Evolutionary conservation across 192 early-diverging fungal species (phyloP).

Genomic region (Coemansia sp.): DNA sequence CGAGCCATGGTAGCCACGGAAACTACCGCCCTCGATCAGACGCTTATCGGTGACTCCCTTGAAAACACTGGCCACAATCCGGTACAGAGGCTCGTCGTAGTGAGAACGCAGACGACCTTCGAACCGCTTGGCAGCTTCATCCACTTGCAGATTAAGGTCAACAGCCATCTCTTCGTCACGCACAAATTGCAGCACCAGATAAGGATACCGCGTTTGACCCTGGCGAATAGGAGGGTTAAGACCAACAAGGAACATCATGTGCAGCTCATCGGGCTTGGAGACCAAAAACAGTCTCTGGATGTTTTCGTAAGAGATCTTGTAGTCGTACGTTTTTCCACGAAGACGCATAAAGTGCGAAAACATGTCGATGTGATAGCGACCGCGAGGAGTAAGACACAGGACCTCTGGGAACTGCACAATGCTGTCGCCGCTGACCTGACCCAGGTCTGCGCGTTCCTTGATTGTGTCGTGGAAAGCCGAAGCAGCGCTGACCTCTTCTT

Average conservation of each 20-base stretch:
- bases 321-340: conserved; percentile 97
- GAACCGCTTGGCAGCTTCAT: conserved; percentile 68
- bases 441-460: conserved; percentile 87
- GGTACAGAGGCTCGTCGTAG: conserved; percentile 86
- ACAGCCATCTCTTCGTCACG: conserved; percentile 88
- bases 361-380: conserved; percentile 95
- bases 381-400: conserved; percentile 88
- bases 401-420: conserved; percentile 89
- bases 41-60: conserved; percentile 78
- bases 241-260: conserved; percentile 92
- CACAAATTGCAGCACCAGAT: conserved; percentile 95
- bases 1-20: conserved; percentile 71
- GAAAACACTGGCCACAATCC: conserved; percentile 86
- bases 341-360: conserved; percentile 87
- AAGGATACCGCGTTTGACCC: conserved; percentile 94
- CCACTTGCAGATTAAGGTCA: conserved; percentile 80
- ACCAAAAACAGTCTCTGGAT: conserved; percentile 86
- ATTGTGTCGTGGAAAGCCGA: conserved; percentile 89
- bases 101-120: conserved; percentile 74
- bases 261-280: conserved; percentile 90
- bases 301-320: conserved; percentile 88
- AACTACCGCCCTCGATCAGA: conserved; percentile 68
- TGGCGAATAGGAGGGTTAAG: conserved; percentile 95
- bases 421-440: conserved; percentile 82
- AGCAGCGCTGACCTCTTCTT: conserved; percentile 65